Conservation (phyloP, 176 grass and related monocot genomes). For the Panicum miliaceum region DNA sequence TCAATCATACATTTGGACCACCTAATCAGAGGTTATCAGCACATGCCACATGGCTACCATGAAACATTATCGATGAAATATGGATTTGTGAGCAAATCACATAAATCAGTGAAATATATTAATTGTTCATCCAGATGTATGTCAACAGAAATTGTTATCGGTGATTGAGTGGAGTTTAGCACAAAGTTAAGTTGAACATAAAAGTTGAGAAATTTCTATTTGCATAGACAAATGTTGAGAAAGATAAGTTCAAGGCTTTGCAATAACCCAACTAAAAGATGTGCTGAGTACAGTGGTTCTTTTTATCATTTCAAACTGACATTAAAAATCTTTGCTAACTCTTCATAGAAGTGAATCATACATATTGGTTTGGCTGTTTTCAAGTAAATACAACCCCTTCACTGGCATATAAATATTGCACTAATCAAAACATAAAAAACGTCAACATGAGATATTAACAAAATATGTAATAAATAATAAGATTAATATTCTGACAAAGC, state of each 20-base stretch:
- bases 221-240: background rate
- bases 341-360: background rate
- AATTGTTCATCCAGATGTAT: background rate
- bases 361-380: background rate
- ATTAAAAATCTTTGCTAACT: background rate
- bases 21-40: background rate
- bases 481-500: background rate
- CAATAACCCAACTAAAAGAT: background rate
- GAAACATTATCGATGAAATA: background rate
- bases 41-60: background rate
- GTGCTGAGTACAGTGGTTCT: background rate
- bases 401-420: background rate
- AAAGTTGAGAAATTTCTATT: background rate
- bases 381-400: background rate
- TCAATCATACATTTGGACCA: background rate
- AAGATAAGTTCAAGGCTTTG: background rate
- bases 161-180: background rate
- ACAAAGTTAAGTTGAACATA: background rate
- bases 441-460: background rate
- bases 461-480: background rate
- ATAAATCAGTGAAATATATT: background rate
- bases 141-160: background rate
- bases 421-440: background rate
- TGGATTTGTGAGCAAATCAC: background rate
- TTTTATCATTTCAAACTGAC: background rate